Base-by-base conservation (phyloP, 2,329 filamentous ascomycete species). In the Fusarium sulawesiense region DNA sequence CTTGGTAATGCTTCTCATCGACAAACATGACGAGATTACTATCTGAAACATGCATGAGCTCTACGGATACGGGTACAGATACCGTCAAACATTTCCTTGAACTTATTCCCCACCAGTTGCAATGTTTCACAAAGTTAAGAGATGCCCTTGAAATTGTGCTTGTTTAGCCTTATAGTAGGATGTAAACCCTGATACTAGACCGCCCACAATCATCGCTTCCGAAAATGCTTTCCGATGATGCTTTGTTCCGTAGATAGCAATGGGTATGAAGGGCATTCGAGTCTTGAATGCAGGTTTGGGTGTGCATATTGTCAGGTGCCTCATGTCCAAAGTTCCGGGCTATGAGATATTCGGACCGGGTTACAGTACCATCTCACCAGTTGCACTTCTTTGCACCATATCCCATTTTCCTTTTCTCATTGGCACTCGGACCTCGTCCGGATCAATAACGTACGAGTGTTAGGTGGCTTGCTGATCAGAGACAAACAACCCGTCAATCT, bases 1-100 rank as follows among this genome's bases (percentile, higher is more conserved):
- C 47, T 34, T 13, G 37, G 21, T 45, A 42, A 40, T 37, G 27
- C 21, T 63, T 56, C 32, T 45, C 21, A 20, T 46, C 30, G 25
- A 48, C 25, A 4, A 32, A 25, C 21, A 14, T 32, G 29, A 27
- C 9, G 16, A 27, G 21, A 64, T 58, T 57, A 32, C 21, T 23
- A 57, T 57, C 40, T 41, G 25, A 42, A 49, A 57, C 44, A 58
- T 50, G 37, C 44, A 45, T 64, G 3, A 41, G 16, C 40, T 44
- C 21, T 21, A 30, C 29, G 12, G 29, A 13, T n/a, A 21, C n/a
- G 27, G 16, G 13, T 21, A 30, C 29, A 13, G 12, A 13, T 21
- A n/a, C n/a, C 27, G 16, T 37, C 25, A 16, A 56, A n/a, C 9
- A n/a, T 10, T 18, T 16, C 16, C 20, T n/a, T 8, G 14, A 18